These are phyloP conservation scores for Colletotrichum theobromicola DNA, from an alignment of 2,329 filamentous ascomycete species.

Conservation along the genomic window DNA sequence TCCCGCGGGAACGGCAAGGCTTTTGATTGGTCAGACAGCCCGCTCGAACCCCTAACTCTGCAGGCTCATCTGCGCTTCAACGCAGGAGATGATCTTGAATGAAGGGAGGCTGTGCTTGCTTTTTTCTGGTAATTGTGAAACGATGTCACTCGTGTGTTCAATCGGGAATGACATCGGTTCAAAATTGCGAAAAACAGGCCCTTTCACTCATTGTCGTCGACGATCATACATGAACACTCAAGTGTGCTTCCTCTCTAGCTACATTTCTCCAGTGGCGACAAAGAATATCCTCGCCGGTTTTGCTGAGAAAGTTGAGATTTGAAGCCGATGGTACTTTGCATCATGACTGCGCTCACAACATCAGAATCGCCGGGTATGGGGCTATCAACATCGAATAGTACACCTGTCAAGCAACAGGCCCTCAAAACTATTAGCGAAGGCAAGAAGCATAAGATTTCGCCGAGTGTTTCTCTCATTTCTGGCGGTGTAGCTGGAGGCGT, in stretches of 20 bases:
- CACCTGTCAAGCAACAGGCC: background rate
- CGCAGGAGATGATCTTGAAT: background rate
- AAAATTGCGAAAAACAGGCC: background rate
- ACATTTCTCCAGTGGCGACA: background rate
- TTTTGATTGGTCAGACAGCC: background rate
- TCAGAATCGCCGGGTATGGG: background rate
- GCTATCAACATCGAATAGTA: background rate
- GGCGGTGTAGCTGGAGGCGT: constrained; percentile 58
- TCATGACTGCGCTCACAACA: background rate
- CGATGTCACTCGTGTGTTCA: background rate
- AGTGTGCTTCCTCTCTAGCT: background rate
- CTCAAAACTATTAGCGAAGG: background rate
- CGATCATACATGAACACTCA: background rate
- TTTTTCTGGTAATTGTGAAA: background rate
- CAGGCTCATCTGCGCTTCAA: too few relatives aligned
- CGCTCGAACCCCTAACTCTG: background rate
- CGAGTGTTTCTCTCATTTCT: constrained; percentile 51
- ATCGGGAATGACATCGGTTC: background rate
- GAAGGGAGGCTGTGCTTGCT: background rate
- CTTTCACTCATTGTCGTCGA: background rate
- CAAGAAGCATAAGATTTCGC: constrained; percentile 33
- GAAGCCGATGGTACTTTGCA: background rate
- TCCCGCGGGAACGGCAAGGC: background rate
- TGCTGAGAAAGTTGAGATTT: background rate
- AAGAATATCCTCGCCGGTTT: background rate